Evolutionary conservation across 768 basidiomycete species (phyloP).

Genomic region (Agaricus sinodeliciosus): DNA sequence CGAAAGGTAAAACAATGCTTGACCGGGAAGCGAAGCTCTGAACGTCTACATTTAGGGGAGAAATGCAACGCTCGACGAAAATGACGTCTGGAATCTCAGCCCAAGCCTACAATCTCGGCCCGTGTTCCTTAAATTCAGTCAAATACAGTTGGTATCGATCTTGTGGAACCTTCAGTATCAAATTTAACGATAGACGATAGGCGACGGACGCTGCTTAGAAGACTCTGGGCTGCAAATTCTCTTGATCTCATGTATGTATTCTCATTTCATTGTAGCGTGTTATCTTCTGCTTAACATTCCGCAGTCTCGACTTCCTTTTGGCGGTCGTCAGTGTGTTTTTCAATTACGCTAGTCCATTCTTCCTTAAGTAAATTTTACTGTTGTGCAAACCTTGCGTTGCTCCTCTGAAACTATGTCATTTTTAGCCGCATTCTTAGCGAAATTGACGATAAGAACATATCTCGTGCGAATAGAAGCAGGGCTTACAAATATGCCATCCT

Average conservation of each 20-base stretch:
- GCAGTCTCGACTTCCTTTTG: slow-evolving; percentile 56
- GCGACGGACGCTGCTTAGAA: slow-evolving; percentile 33
- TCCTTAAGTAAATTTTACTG: slow-evolving; percentile 53
- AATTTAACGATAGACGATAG: slow-evolving; percentile 15
- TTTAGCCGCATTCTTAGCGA: slow-evolving; percentile 52
- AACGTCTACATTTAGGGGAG: slow-evolving; percentile 27
- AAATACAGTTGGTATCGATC: slow-evolving; percentile 23
- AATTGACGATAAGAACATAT: slow-evolving; percentile 27
- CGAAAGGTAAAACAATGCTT: slow-evolving; percentile 27
- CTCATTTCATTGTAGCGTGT: not conserved
- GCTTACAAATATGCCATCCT: slow-evolving; percentile 80
- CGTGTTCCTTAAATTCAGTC: slow-evolving; percentile 48
- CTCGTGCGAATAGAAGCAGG: slow-evolving; percentile 31
- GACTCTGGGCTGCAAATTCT: slow-evolving; percentile 39
- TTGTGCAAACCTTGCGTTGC: slow-evolving; percentile 1
- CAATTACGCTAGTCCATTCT: slow-evolving; percentile 80
- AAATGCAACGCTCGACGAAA: slow-evolving; percentile 54
- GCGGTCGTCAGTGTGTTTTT: slow-evolving; percentile 66
- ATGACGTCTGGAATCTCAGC: slow-evolving; percentile 68
- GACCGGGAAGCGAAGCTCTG: not conserved
- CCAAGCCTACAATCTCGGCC: slow-evolving; percentile 62
- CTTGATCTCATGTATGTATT: slow-evolving; percentile 35
- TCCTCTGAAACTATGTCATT: not conserved
- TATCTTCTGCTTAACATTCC: slow-evolving; percentile 3
- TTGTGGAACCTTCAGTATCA: not conserved